Evolutionary conservation across 768 basidiomycete species (phyloP), one percentile per base, ranked within the genome.

Genomic region (Pilatotrama ljubarskyi): DNA sequence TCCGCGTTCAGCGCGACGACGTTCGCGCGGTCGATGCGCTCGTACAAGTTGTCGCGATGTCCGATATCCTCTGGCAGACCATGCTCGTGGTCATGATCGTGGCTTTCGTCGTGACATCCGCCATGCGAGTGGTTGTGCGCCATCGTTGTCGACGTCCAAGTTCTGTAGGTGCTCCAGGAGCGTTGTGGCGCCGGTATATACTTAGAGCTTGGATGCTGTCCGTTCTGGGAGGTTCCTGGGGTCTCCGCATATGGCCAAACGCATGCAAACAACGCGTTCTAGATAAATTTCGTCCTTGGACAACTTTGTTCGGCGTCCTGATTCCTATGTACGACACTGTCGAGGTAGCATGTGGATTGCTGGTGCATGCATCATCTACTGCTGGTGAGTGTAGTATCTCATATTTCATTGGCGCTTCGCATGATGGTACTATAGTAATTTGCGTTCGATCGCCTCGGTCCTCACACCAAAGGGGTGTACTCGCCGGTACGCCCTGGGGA

Each of bases 341-440:
- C n/a, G n/a, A n/a, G n/a, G n/a, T n/a, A n/a, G n/a, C n/a, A n/a
- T n/a, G n/a, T n/a, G n/a, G n/a, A n/a, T n/a, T n/a, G 29, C 29
- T 32, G 29, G 29, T 32, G 29, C 10, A 5, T 32, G 29, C 29
- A 10, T 32, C 29, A 5, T 10, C 10, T 10, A 32, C 3, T 51
- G 1, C 8, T 22, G 41, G 71, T 76, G 66, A 71, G 73, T 72
- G 24, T 52, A 20, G 49, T 54, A 4, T 56, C 59, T 24, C 13
- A 24, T 42, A 14, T 20, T 38, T n/a, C n/a, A n/a, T n/a, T 65
- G 10, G 49, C 6, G 18, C 43, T 52, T 61, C 67, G 32, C 58
- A 82, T 76, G 80, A 90, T 90, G 87, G 57, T 78, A 75, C 73
- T 77, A 65, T 79, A 76, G 90, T 91, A 91, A 91, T 91, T 91